These are phyloP conservation scores for Suhomyces faveliae DNA, from an alignment of 805 yeast species.

Conservation along the genomic window DNA sequence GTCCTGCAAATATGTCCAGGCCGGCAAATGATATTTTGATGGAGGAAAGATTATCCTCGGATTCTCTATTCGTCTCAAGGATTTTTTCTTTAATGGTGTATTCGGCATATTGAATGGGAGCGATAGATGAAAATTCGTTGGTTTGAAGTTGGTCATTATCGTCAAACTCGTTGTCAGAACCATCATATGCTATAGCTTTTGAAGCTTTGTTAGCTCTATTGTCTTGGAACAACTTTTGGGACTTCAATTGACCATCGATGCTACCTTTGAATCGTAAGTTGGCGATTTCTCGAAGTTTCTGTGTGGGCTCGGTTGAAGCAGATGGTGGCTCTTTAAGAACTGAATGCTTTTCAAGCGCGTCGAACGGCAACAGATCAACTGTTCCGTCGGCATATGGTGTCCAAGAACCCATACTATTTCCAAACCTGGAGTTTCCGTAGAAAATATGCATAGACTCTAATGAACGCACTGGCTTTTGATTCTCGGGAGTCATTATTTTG, in stretches of 20 bases:
- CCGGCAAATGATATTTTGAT: conserved; percentile 52
- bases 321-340: conserved; percentile 20
- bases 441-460: conserved; percentile 56
- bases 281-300: conserved; percentile 43
- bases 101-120: conserved; percentile 56
- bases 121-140: conserved; percentile 49
- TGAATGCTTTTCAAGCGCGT: conserved; percentile 41
- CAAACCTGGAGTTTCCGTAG: conserved; percentile 61
- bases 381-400: conserved; percentile 65
- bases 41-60: conserved; percentile 16
- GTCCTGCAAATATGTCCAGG: conserved; percentile 72
- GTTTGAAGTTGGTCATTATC: conserved; percentile 16
- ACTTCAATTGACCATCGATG: conserved; percentile 29
- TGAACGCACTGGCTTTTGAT: conserved; percentile 40
- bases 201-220: conserved; percentile 15
- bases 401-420: conserved; percentile 70
- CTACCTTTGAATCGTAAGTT: conserved; percentile 64
- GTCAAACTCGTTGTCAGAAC: conserved; percentile 17
- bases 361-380: conserved; percentile 65
- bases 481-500: conserved; percentile 35
- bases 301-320: conserved; percentile 2
- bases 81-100: conserved; percentile 39
- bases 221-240: conserved; percentile 41
- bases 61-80: background rate
- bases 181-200: conserved; percentile 2